Conservation (phyloP, 2,329 filamentous ascomycete genomes). For the Grosmannia clavigera region DNA sequence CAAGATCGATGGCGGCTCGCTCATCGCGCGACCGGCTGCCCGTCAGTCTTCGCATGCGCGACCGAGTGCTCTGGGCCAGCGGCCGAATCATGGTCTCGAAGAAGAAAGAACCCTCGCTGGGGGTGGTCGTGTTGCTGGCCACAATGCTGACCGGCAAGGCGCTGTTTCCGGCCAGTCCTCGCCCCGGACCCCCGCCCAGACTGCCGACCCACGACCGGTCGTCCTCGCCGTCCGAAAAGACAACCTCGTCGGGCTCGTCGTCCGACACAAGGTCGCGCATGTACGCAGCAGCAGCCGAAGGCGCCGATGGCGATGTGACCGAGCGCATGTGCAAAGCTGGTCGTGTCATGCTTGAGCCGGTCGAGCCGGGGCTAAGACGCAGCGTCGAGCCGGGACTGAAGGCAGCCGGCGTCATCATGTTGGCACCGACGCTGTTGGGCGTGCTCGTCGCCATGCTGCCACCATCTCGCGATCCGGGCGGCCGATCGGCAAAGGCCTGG, state of each 20-base stretch:
- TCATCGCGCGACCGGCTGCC: constrained; percentile 35
- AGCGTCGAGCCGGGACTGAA: constrained; percentile 24
- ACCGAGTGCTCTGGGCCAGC: constrained; percentile 42
- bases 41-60: constrained; percentile 49
- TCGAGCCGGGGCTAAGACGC: constrained; percentile 23
- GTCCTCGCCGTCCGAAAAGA: constrained; percentile 59
- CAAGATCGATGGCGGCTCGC: background rate
- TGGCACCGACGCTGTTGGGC: constrained; percentile 19
- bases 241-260: constrained; percentile 43
- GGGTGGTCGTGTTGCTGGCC: background rate
- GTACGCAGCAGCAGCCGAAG: constrained; percentile 26
- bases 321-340: constrained; percentile 69
- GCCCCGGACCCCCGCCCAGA: constrained; percentile 20
- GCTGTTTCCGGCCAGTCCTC: constrained; percentile 17
- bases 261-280: constrained; percentile 57
- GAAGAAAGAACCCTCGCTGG: constrained; percentile 37
- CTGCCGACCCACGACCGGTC: constrained; percentile 25
- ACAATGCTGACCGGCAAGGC: no score
- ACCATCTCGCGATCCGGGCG: constrained; percentile 47
- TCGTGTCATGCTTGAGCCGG: constrained; percentile 18
- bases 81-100: constrained; percentile 51
- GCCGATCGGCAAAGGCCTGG: constrained; percentile 61
- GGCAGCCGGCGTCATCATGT: constrained; percentile 51
- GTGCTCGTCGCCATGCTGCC: background rate
- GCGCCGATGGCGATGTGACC: constrained; percentile 65